phyloP scores from a whole-genome alignment of 2,329 filamentous ascomycete genomes.

The Truncatella angustata region DNA sequence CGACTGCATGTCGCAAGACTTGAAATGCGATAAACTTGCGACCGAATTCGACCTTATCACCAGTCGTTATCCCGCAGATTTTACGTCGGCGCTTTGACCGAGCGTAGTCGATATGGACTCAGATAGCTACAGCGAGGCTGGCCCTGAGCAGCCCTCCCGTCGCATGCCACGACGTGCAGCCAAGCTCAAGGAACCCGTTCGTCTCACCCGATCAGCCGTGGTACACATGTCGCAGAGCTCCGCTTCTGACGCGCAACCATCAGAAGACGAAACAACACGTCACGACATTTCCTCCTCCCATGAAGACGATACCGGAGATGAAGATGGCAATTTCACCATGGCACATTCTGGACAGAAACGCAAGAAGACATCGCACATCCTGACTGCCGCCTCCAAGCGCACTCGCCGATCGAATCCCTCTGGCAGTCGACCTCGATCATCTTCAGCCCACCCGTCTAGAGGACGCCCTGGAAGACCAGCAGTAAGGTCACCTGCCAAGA shows the following conservation, averaged over 20 bases:
- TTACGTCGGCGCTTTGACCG: background rate
- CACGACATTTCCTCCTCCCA: background rate
- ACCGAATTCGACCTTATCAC: too few species aligned
- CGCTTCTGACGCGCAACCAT: background rate
- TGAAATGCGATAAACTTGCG: too few species aligned
- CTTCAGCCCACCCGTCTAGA: background rate
- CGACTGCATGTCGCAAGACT: too few species aligned
- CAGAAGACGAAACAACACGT: background rate
- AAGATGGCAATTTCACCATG: background rate
- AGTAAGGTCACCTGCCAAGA: background rate
- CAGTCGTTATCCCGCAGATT: too few species aligned
- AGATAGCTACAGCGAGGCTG: constrained; percentile 11
- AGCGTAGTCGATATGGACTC: constrained; percentile 9
- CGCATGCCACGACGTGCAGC: constrained; percentile 24
- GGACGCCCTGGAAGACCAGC: background rate
- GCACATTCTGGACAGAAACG: constrained; percentile 5
- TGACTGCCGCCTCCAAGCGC: constrained; percentile 8
- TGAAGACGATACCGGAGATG: background rate
- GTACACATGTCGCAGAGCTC: constrained; percentile 18
- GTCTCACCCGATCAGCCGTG: constrained; percentile 23
- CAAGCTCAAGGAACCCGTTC: constrained; percentile 24
- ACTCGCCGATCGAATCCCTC: background rate
- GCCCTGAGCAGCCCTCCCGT: constrained; percentile 21
- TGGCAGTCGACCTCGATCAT: background rate
- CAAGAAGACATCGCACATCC: background rate